These are phyloP conservation scores for Salvia splendens DNA, from an alignment of 257 asterid species.

Conservation along the genomic window DNA sequence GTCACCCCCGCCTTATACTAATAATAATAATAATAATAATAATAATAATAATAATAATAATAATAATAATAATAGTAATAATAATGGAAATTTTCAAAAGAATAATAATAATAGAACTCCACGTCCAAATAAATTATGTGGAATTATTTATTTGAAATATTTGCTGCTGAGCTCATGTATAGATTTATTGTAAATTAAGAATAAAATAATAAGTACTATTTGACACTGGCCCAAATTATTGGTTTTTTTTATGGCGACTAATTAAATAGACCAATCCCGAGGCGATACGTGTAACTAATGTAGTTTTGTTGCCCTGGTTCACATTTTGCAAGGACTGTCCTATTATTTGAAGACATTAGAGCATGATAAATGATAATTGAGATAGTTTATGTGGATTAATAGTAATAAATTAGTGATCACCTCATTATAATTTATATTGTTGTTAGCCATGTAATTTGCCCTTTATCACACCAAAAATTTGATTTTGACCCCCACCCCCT, in stretches of 20 bases:
- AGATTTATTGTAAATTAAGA: too few species aligned
- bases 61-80: too few species aligned
- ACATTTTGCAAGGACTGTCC: slow-evolving; percentile 31
- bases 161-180: too few species aligned
- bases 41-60: too few species aligned
- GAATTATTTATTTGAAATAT: too few species aligned
- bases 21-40: too few species aligned
- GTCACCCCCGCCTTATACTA: too few species aligned
- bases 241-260: too few species aligned
- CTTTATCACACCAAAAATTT: not conserved
- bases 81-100: too few species aligned
- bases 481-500: slow-evolving; percentile 4
- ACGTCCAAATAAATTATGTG: too few species aligned
- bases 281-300: slow-evolving; percentile 22
- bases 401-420: slow-evolving; percentile 13
- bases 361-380: slow-evolving; percentile 25
- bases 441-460: slow-evolving; percentile 28
- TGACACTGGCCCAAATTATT: slow-evolving; percentile 28
- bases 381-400: slow-evolving; percentile 14
- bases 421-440: not conserved
- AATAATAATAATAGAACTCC: too few species aligned
- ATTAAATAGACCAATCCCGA: too few species aligned
- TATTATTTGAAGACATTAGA: slow-evolving; percentile 40
- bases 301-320: slow-evolving; percentile 35
- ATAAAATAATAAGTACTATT: not conserved